Evolutionary conservation across 176 grass and related monocot species (phyloP).

Genomic region (Hsuehochloa calcarea): DNA sequence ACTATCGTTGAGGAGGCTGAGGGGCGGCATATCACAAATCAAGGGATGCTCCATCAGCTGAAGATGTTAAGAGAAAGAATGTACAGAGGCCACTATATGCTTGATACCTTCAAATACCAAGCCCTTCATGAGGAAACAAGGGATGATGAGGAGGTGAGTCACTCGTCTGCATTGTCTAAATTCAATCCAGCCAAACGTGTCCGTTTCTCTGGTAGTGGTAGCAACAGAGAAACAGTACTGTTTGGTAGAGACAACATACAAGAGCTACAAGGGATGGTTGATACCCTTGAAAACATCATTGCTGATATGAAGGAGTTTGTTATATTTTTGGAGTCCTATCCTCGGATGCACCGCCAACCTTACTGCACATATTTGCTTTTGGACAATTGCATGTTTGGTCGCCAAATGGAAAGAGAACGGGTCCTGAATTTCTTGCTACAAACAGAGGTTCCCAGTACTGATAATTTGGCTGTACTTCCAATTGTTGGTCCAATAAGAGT

Average conservation of each 20-base stretch:
- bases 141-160: neutral
- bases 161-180: neutral
- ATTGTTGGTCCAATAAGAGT: neutral
- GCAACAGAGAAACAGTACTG: too few species aligned
- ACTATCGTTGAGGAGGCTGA: neutral
- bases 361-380: neutral
- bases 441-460: neutral
- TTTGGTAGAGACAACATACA: neutral
- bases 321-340: neutral
- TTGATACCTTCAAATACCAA: neutral
- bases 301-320: neutral
- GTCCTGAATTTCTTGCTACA: neutral
- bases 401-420: neutral
- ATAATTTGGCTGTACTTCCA: neutral
- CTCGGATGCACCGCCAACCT: neutral
- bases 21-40: neutral
- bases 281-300: neutral
- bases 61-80: neutral
- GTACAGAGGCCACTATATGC: neutral
- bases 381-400: neutral
- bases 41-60: neutral
- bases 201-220: neutral
- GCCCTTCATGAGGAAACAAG: too few species aligned
- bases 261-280: neutral
- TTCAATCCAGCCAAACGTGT: neutral